Base-by-base conservation (phyloP, 2,329 filamentous ascomycete species). In the Penicillium sp. region DNA sequence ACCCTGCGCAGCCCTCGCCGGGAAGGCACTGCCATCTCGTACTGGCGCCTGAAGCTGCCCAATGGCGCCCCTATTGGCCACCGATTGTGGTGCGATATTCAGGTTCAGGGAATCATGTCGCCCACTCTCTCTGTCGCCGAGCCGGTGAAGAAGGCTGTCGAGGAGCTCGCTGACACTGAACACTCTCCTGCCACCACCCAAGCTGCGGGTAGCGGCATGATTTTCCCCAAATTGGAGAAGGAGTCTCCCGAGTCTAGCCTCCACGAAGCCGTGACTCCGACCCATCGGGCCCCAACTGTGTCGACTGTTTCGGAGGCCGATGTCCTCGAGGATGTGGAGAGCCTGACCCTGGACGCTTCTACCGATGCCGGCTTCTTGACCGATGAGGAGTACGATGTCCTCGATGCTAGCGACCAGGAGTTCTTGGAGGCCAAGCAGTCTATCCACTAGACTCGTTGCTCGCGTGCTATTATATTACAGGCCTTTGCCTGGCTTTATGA, bases 351-450 rank as follows among this genome's bases (percentile, higher is more conserved):
- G 43, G 79, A 80, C 41, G 80, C 76, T 13, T 72, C 74, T 6
- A 78, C 74, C 22, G 80, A 82, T n/a, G 87, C 90, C 60, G 90
- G 89, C 13, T 97, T 96, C 82, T 79, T 96, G 82, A 98, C 95
- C 0, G 95, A 99, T 64, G 95, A 98, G 75, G 95, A 99, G 79
- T 99, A 98, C 75, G 95, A 99, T 70, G 93, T 98, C 65, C 86
- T 98, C 47, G 92, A 97, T 79, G 94, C 92, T 44, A 96, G 91
- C 59, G 94, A 98, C 66, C 91, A 96, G 75, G 94, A 98, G 74
- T 89, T 85, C 66, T 75, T 86, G 53, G 82, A 83, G 61, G 85
- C 70, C 24, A 67, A 68, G 39, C 69, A 71, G 9, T 66, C 67
- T 43, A n/a, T 64, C 19, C 58, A 62, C 39, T 67, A 59, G 51